Conservation (phyloP, 768 basidiomycete genomes). For the Phanerodontia chrysosporium region DNA sequence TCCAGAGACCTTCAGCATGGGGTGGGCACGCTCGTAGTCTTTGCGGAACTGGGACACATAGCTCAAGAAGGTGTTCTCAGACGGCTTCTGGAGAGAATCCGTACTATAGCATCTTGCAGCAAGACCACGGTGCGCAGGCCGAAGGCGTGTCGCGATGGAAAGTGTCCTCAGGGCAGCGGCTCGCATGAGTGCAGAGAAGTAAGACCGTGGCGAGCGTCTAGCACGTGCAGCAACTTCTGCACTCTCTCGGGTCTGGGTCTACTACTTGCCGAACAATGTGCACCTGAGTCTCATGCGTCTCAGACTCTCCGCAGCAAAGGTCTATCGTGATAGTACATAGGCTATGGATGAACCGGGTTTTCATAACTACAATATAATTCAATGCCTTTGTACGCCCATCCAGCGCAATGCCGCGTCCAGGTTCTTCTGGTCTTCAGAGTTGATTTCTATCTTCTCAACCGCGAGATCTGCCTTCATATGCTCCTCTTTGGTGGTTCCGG, state of each 20-base stretch:
- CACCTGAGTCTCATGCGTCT: too few relatives aligned
- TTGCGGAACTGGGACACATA: neutral
- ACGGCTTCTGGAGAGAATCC: neutral
- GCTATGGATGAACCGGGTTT: too few relatives aligned
- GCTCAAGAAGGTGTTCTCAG: neutral
- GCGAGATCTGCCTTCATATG: conserved; percentile 69
- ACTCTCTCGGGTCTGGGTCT: too few relatives aligned
- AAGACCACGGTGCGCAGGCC: neutral
- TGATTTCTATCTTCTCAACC: conserved; percentile 34
- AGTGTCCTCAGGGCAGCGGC: neutral
- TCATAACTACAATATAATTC: too few relatives aligned
- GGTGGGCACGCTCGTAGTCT: neutral
- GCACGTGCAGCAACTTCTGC: neutral
- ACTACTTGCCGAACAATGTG: too few relatives aligned
- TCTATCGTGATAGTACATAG: too few relatives aligned
- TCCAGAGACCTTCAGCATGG: neutral
- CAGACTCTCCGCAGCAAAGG: too few relatives aligned
- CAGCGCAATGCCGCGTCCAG: neutral
- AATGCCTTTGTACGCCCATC: conserved; percentile 5
- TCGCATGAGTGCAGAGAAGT: neutral
- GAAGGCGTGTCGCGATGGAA: neutral
- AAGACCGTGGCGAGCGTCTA: neutral
- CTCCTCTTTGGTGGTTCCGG: conserved; percentile 63
- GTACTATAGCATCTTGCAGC: neutral
- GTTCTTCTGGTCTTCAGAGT: conserved; percentile 23